Evolutionary conservation across 495 filamentous ascomycete species (phyloP).

Genomic region (Neurospora cerealis): DNA sequence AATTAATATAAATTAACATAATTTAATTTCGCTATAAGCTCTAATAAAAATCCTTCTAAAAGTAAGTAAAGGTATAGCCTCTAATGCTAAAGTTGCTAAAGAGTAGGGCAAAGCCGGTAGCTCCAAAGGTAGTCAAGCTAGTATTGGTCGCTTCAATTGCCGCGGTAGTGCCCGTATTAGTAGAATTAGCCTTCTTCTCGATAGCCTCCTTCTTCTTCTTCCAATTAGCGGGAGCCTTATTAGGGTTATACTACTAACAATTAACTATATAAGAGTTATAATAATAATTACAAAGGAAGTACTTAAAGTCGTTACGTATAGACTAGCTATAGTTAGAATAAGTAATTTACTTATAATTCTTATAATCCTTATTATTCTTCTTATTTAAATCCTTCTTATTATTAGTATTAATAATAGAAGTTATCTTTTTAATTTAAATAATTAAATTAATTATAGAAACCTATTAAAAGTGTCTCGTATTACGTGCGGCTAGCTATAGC

Average conservation of each 20-base stretch:
- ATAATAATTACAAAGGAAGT: background rate
- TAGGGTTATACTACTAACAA: background rate
- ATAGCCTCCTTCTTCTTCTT: background rate
- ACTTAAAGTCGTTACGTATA: background rate
- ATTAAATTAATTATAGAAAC: too few species aligned
- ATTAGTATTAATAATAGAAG: too few species aligned
- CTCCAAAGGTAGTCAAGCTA: too few species aligned
- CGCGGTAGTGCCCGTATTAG: background rate
- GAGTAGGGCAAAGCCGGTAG: background rate
- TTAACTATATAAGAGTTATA: accelerated
- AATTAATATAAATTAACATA: background rate
- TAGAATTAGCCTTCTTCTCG: background rate
- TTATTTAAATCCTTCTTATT: too few species aligned
- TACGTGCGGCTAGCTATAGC: too few species aligned
- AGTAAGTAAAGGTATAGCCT: accelerated
- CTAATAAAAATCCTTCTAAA: background rate
- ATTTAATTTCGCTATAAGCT: background rate
- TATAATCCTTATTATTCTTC: background rate
- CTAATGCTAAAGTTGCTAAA: too few species aligned
- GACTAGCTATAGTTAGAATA: background rate
- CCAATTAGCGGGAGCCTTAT: background rate
- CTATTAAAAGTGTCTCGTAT: too few species aligned
- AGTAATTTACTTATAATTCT: background rate
- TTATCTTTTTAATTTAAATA: too few species aligned
- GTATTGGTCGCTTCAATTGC: background rate